Base-by-base conservation (phyloP, 2,329 filamentous ascomycete genomes). In the Aspergillus transmontanensis region DNA sequence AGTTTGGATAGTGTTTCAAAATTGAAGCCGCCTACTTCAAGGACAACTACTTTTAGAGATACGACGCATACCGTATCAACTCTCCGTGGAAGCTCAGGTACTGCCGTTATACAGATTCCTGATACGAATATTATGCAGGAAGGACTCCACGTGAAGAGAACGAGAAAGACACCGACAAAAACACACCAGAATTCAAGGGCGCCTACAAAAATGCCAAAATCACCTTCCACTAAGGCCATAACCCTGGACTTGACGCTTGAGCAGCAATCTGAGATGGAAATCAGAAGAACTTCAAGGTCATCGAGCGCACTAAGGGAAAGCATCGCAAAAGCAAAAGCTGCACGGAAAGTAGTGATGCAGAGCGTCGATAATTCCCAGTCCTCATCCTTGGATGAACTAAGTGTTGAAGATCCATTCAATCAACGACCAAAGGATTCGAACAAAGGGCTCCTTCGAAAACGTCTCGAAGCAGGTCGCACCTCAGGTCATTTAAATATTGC, bases 251-350 rank as follows among this genome's bases (percentile, higher is more conserved):
- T 69, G n/a, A 66, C 70, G 1, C 67, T 68, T 12, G 74, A 76
- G 54, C 66, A 72, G 32, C 69, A 73, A 23, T 58, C 69, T 3
- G 73, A 75, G 51, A 58, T 58, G 26, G 78, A 81, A 62, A 72
- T 77, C 16, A 75, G 77, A 41, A 85, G 81, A 62, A 76, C 76
- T 0, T 78, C 81, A 6, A 95, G 91, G 70, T 93, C 93, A 0
- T 97, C 94, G 0, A 83, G 86, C 19, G 89, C 93, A 0, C 80
- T 99, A 16, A 88, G 95, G 39, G 93, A 97, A 58, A 94, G 95
- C 59, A 97, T 98, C 66, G 93, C 94, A 43, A 94, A 94, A 71
- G 94, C 95, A 0, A 96, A 94, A 74, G 93, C 93, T 2, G 91
- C 93, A 2, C 90, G 87, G 61, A 86, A 88, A 65, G 88, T 86